phyloP scores from a whole-genome alignment of 2,329 filamentous ascomycete genomes.

The Phyllosticta citrichinensis region DNA sequence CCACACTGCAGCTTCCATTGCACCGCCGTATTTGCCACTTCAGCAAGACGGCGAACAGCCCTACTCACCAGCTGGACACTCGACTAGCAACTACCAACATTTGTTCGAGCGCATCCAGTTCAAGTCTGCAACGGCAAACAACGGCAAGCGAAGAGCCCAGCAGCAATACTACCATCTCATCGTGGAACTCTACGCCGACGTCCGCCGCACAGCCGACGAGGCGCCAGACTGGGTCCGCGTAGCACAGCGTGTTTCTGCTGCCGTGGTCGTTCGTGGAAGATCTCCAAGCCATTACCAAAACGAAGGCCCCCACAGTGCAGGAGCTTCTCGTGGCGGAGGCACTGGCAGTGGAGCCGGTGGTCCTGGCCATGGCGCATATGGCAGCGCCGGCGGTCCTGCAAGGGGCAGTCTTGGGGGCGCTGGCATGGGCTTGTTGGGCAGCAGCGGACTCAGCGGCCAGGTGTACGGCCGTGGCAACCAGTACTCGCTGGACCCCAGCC shows the following conservation, averaged over 20 bases:
- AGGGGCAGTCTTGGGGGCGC: constrained; percentile 32
- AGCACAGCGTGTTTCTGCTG: constrained; percentile 24
- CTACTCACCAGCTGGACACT: constrained; percentile 25
- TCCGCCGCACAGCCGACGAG: constrained; percentile 22
- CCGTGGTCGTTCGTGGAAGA: constrained; percentile 31
- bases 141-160: constrained; percentile 78
- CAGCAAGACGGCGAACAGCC: constrained; percentile 23
- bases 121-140: constrained; percentile 88
- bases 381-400: constrained; percentile 13
- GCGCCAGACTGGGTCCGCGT: constrained; percentile 27
- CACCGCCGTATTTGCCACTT: constrained; percentile 33
- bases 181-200: constrained; percentile 49
- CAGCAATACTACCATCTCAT: constrained; percentile 92
- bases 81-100: constrained; percentile 36
- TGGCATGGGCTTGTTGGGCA: constrained; percentile 25
- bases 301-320: constrained; percentile 33
- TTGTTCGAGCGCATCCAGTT: constrained; percentile 87
- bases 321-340: constrained; percentile 39
- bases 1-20: constrained; percentile 22
- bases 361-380: constrained; percentile 20
- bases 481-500: constrained; percentile 30
- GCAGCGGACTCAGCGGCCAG: constrained; percentile 21
- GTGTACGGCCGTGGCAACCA: constrained; percentile 23
- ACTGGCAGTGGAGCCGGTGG: constrained; percentile 49
- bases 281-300: constrained; percentile 36